Base-by-base conservation (phyloP, 176 grass and related monocot species). In the Tillandsia leiboldiana region DNA sequence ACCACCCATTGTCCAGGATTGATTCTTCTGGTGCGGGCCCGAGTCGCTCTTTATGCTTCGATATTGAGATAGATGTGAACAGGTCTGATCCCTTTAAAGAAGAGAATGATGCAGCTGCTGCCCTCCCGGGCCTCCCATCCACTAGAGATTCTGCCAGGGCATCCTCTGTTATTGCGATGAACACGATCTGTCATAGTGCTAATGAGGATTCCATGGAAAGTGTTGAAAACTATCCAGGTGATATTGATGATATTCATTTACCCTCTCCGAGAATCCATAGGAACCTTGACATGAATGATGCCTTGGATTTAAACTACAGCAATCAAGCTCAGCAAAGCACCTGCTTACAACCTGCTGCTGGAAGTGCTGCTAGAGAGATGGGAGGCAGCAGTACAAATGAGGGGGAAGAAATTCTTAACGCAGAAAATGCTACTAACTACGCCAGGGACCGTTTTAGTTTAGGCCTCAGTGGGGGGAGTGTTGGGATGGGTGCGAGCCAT, bases 301-400 rank as follows among this genome's bases (percentile, higher is more conserved):
- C 71, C 51, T 87, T 91, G 65, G 92, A 89, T 87, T 83, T 88
- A 27, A 96, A 96, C 51, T 87, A 91, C 72, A 91, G 88, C 70
- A 96, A 96, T 79, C 92, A 96, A 78, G 88, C 80, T 73, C 92
- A 91, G 58, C 92, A 91, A 88, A 96, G 88, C 64, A 85, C 84
- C 58, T 90, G 83, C 63, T 67, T 80, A 73, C 93, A 90, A 63
- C 86, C 81, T 80, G 89, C 83, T 83, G 72, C 83, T 84, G 92
- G 78, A 77, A 96, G 85, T 84, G 82, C 90, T 24, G 87, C 77
- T 20, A 90, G 86, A 63, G 94, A 93, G 70, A 88, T 97, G 67
- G 94, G 87, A 28, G 94, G 89, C 47, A 97, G 89, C 82, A 97
- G 94, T 85, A 97, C 89, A 64, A 92, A 92, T 85, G 94, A 90